Evolutionary conservation across 2,329 filamentous ascomycete species (phyloP), one percentile per base, ranked within the genome.

Genomic region (Aureobasidium subglaciale): DNA sequence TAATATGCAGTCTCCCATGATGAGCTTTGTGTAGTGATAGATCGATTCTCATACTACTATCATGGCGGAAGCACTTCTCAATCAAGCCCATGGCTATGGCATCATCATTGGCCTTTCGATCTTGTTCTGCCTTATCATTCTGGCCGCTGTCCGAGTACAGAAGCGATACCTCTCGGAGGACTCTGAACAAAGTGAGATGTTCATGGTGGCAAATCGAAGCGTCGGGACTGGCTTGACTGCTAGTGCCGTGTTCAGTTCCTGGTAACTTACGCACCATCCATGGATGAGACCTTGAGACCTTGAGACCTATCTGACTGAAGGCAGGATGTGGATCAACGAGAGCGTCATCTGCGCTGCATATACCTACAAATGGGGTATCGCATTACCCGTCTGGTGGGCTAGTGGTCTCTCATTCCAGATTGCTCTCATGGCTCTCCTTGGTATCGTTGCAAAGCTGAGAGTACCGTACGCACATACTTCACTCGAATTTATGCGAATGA

Each of bases 401-500:
- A 62, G 59, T 45, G 72, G 71, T 9, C 68, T 73, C 10, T 73
- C 67, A 35, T 77, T 77, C 49, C 73, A 78, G 62, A 77, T 78
- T 54, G 75, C 75, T 5, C 63, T 78, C 30, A 78, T 79, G 72
- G 74, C 75, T 2, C 69, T 70, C 1, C 65, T 79, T 1, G 76
- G 76, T 4, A 74, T 79, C 6, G 63, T 77, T 41, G 73, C 73
- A 11, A 79, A 78, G 61, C 69, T 78, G 30, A 66, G 75, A 35
- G 75, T 78, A 0, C 76, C 76, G 0, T 76, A 77, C 56, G 76
- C 76, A 0, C 76, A 78, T 56, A 78, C 76, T 0, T 76, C 73
- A 2, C 67, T 78, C 1, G 76, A 78, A 59, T 77, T 79, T 41
- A 73, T 78, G 35, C 69, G 69, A 4, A 73, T 73, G 65, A 54